Evolutionary conservation across 148 eudicot genomes (phyloP), one percentile per base, ranked within the genome.

Genomic region (Pouteria glomerata): DNA sequence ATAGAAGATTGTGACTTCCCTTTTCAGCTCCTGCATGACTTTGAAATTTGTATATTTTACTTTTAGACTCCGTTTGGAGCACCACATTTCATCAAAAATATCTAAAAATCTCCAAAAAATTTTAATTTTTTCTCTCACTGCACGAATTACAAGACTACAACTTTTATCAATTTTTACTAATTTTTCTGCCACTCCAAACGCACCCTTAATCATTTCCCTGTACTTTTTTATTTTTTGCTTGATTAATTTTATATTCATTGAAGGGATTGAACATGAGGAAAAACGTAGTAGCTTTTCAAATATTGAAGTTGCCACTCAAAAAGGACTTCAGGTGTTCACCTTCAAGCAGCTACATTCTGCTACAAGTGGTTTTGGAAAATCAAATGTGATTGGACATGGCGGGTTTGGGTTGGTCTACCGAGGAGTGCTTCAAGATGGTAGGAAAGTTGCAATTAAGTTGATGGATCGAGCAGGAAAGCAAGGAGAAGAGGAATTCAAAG

Each of bases 401-500:
- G 97, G 93, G 24, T 94, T 94, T 66, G 97, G 98, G 34, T 83
- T 80, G 15, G 97, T 91, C 8, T 94, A 83, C 55, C 79, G 98
- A 56, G 98, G 97, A 70, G 91, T 91, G 56, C 97, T 91, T 62
- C 86, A 71, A 73, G 88, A 86, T 82, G 98, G 90, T 56, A 82
- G 90, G 75, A 94, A 94, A 72, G 96, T 85, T 66, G 98, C 98
- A 44, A 81, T 94, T 66, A 94, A 94, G 74, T 45, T 91, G 83
- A 91, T 94, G 98, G 96, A 94, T 79, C 86, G 42, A 67, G 90
- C 83, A 73, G 98, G 98, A 73, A 87, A 87, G 85, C 98, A 94
- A 60, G 98, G 98, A 70, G 97, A 86, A 68, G 98, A 91, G 74
- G 98, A 94, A 79, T 94, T 94, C 52, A 82, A 84, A 77, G 89